These are phyloP conservation scores for Aspergillus calidoustus DNA, from an alignment of 2,329 filamentous ascomycete genomes.

Conservation along the genomic window DNA sequence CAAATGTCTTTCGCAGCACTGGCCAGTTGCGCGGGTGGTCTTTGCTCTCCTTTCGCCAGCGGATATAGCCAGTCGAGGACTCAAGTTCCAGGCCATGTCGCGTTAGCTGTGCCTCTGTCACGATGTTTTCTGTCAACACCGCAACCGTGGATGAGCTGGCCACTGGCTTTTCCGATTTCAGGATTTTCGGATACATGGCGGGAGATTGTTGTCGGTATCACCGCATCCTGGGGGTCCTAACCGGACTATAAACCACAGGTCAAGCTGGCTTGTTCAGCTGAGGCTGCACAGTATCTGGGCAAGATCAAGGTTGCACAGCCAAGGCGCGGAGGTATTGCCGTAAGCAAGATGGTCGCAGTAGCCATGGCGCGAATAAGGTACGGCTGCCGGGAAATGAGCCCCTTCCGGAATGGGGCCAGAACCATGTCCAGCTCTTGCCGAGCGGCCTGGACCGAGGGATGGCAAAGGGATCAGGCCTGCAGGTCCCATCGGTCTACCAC, in stretches of 20 bases:
- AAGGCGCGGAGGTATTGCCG: background rate
- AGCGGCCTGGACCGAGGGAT: background rate
- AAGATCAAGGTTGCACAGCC: background rate
- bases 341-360: background rate
- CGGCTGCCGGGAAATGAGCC: background rate
- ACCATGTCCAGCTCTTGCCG: background rate
- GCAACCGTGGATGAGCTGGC: background rate
- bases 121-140: background rate
- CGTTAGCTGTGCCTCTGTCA: background rate
- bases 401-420: background rate
- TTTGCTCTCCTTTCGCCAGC: conserved; percentile 3
- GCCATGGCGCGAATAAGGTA: background rate
- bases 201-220: too few relatives aligned
- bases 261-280: background rate
- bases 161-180: background rate
- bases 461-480: background rate
- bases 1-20: background rate
- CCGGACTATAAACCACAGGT: background rate
- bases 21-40: conserved; percentile 5
- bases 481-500: background rate
- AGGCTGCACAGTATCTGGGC: background rate
- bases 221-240: background rate
- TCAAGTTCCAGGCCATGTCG: background rate
- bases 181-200: background rate
- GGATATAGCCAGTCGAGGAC: background rate